Percentiles rank a stretch among this genome's conserved stretches.
These are phyloP conservation scores for Cadophora sp. DNA, from an alignment of 2,329 filamentous ascomycete species.

Conservation along the genomic window DNA sequence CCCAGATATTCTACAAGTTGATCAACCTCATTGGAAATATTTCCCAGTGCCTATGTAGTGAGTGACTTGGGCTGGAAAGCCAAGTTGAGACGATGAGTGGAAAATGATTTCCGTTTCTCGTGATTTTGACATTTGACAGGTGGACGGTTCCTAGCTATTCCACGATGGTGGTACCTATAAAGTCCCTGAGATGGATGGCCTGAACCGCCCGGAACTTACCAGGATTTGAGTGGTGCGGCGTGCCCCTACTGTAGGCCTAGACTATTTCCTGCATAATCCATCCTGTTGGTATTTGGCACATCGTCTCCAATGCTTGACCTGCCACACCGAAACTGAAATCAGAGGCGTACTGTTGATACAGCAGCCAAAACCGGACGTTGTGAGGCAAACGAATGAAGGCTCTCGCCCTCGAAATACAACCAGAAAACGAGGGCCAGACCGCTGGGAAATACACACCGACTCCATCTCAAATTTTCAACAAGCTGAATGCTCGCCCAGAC, in stretches of 20 bases:
- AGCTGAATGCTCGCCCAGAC: too few relatives aligned
- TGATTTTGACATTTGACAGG: neutral
- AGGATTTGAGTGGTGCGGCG: neutral
- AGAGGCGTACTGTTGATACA: neutral
- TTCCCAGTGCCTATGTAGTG: neutral
- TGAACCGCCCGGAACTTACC: neutral
- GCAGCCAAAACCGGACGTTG: neutral
- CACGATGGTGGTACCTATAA: neutral
- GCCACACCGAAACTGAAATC: neutral
- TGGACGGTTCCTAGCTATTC: neutral
- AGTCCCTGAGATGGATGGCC: slow-evolving; percentile 4
- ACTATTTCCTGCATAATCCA: neutral
- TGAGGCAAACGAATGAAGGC: neutral
- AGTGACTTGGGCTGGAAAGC: neutral
- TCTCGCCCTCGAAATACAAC: neutral
- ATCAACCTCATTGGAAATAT: too few relatives aligned
- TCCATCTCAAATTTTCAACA: neutral
- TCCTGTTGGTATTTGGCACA: neutral
- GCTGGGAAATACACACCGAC: neutral
- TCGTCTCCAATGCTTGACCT: neutral
- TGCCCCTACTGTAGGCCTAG: neutral
- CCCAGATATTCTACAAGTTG: too few relatives aligned
- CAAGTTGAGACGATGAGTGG: neutral
- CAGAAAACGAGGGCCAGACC: neutral
- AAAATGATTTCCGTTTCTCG: neutral